Conservation (phyloP, 345 rosid genomes). For the Adansonia digitata region DNA sequence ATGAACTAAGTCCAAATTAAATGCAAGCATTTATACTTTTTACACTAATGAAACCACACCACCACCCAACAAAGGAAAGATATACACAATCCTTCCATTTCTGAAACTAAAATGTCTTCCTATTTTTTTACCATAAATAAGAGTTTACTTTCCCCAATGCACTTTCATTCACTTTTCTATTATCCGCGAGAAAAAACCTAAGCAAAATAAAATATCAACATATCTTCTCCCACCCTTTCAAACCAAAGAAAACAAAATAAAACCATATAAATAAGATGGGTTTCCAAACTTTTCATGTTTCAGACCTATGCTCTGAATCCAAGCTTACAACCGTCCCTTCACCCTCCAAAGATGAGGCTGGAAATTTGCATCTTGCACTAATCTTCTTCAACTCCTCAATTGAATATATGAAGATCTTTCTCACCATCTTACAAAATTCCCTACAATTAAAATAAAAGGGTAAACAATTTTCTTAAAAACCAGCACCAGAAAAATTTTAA, state of each 20-base stretch:
- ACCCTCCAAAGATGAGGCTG: conserved; percentile 32
- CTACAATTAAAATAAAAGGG: conserved; percentile 27
- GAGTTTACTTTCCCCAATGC: neutral
- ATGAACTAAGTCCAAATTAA: neutral
- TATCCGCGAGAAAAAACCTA: conserved; percentile 12
- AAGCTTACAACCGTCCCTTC: conserved; percentile 31
- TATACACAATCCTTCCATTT: conserved; percentile 21
- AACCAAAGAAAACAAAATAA: conserved; percentile 7
- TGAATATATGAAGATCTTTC: conserved; percentile 51
- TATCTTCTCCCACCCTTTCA: conserved; percentile 4
- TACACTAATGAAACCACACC: conserved; percentile 19
- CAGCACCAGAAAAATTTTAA: neutral
- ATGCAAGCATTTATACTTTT: conserved; percentile 1
- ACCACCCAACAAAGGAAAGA: conserved; percentile 15
- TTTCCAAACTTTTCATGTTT: conserved; percentile 6
- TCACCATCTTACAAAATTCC: conserved; percentile 74
- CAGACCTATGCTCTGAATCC: conserved; percentile 41
- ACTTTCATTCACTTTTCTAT: conserved; percentile 1
- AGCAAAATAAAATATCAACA: conserved; percentile 18
- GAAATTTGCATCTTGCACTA: conserved; percentile 29
- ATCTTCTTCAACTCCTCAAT: conserved; percentile 55
- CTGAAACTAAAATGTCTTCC: conserved; percentile 13
- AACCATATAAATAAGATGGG: neutral
- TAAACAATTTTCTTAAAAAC: neutral
- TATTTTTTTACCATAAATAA: neutral